phyloP scores from a whole-genome alignment of 1,284 basidiomycete genomes.

The Austroboletus niveus region DNA sequence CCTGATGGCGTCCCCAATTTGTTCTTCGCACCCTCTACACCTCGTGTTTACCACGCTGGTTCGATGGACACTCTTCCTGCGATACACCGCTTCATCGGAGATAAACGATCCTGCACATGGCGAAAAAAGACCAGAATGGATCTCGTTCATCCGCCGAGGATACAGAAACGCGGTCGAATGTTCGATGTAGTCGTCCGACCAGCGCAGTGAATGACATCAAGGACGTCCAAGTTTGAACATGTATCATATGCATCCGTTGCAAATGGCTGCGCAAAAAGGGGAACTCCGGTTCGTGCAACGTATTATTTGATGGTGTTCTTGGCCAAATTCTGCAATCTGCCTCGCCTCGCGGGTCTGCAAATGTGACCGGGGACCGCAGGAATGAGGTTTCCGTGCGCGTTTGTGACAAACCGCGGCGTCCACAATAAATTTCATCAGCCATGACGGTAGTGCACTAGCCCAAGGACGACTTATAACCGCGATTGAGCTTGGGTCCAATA shows the following conservation, averaged over 20 bases:
- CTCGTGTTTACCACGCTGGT: slow-evolving; percentile 35
- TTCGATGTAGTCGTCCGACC: not conserved
- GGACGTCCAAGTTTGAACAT: slow-evolving; percentile 5
- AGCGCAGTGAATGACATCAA: slow-evolving; percentile 2
- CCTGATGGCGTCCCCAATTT: slow-evolving; percentile 15
- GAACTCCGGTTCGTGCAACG: slow-evolving; percentile 19
- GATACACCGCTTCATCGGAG: slow-evolving; percentile 34
- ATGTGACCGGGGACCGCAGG: slow-evolving; percentile 32
- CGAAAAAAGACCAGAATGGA: slow-evolving; percentile 17
- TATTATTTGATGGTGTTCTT: slow-evolving; percentile 26
- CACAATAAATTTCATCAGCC: slow-evolving; percentile 31
- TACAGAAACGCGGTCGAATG: slow-evolving; percentile 5
- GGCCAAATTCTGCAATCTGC: slow-evolving; percentile 30
- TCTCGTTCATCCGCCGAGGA: slow-evolving; percentile 21
- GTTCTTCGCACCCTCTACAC: slow-evolving; percentile 17
- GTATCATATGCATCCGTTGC: slow-evolving; percentile 8
- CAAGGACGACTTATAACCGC: slow-evolving; percentile 20
- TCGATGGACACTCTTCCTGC: slow-evolving; percentile 20
- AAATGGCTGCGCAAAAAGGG: slow-evolving; percentile 10
- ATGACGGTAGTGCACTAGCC: slow-evolving; percentile 15
- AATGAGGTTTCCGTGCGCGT: slow-evolving; percentile 41
- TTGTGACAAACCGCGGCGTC: slow-evolving; percentile 32
- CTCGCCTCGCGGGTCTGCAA: slow-evolving; percentile 37
- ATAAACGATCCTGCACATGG: slow-evolving; percentile 24
- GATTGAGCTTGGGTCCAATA: slow-evolving; percentile 9